These are phyloP conservation scores for Dictyostelium intermedium DNA, from an alignment of 78 protist genomes.

Conservation along the genomic window DNA sequence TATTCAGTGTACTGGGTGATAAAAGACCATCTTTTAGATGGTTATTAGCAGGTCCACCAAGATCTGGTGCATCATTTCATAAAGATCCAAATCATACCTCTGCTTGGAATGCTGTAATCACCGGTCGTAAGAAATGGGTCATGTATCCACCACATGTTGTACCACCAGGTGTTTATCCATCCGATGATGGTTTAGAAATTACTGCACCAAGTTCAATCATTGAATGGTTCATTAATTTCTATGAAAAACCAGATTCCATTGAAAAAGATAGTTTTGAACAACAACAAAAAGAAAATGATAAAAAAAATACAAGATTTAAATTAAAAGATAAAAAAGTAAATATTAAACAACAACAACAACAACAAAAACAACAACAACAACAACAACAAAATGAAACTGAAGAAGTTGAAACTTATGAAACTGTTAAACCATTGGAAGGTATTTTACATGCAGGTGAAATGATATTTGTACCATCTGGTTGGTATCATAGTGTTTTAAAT, in stretches of 20 bases:
- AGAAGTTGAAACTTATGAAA: slow-evolving; percentile 18
- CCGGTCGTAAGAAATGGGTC: slow-evolving; percentile 86
- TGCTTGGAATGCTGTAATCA: slow-evolving; percentile 86
- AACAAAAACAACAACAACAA: background rate
- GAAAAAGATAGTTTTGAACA: background rate
- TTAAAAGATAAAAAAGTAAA: background rate
- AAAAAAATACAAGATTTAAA: slow-evolving; percentile 8
- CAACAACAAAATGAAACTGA: background rate
- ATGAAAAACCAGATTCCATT: background rate
- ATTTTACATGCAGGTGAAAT: slow-evolving; percentile 82
- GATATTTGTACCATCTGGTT: slow-evolving; percentile 88
- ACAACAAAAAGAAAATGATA: slow-evolving; percentile 34
- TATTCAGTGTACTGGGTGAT: slow-evolving; percentile 53
- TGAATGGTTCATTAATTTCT: slow-evolving; percentile 87
- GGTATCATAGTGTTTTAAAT: slow-evolving; percentile 90
- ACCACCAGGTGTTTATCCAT: slow-evolving; percentile 85
- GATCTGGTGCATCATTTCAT: slow-evolving; percentile 86
- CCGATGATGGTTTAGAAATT: slow-evolving; percentile 77
- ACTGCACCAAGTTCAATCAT: slow-evolving; percentile 71
- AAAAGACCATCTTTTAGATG: slow-evolving; percentile 85
- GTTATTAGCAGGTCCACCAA: slow-evolving; percentile 85
- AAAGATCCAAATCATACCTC: slow-evolving; percentile 86
- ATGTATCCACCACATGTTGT: slow-evolving; percentile 84
- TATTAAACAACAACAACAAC: background rate
- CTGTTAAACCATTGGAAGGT: slow-evolving; percentile 62